Percentiles rank a stretch among this genome's conserved stretches.
Evolutionary conservation across 352 stramenopile species (phyloP).

Genomic region (Discostella stelligera): DNA sequence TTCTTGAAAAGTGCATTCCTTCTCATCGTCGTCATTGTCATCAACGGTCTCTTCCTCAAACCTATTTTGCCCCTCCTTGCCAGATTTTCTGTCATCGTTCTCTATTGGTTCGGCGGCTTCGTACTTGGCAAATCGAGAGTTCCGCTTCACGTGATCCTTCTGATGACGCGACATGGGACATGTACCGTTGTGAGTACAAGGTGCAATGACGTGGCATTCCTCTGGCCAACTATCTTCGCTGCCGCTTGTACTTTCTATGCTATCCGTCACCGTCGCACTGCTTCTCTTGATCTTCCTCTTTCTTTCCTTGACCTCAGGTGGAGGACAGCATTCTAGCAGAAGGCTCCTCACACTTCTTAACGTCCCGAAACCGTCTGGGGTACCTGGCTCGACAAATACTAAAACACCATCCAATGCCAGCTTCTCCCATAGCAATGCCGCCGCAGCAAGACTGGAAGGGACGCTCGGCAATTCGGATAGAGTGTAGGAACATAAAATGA

Average conservation of each 20-base stretch:
- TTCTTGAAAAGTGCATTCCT: conserved; percentile 10
- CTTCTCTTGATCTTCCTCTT: conserved; percentile 33
- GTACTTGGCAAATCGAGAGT: conserved; percentile 40
- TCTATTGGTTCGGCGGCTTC: conserved; percentile 2
- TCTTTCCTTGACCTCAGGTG: conserved; percentile 23
- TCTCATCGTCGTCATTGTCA: conserved; percentile 25
- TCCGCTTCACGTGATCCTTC: conserved; percentile 50
- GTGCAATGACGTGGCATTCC: conserved; percentile 77
- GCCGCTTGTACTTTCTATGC: not conserved
- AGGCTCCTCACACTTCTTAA: conserved; percentile 70
- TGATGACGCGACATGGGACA: conserved; percentile 73
- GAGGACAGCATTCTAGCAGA: conserved; percentile 73
- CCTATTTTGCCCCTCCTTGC: not conserved
- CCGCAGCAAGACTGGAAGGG: conserved; percentile 49
- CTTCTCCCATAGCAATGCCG: conserved; percentile 74
- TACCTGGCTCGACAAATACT: conserved; percentile 78
- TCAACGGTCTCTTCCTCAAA: conserved; percentile 28
- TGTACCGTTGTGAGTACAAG: conserved; percentile 75
- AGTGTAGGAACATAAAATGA: conserved; percentile 68
- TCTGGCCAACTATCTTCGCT: conserved; percentile 22
- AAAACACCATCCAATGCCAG: conserved; percentile 63
- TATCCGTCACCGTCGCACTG: not conserved
- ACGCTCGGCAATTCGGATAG: conserved; percentile 64
- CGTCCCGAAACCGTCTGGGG: conserved; percentile 74
- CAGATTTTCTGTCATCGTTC: not conserved